Base-by-base conservation (phyloP, 805 yeast species). In the Saccharomycopsis olivae region DNA sequence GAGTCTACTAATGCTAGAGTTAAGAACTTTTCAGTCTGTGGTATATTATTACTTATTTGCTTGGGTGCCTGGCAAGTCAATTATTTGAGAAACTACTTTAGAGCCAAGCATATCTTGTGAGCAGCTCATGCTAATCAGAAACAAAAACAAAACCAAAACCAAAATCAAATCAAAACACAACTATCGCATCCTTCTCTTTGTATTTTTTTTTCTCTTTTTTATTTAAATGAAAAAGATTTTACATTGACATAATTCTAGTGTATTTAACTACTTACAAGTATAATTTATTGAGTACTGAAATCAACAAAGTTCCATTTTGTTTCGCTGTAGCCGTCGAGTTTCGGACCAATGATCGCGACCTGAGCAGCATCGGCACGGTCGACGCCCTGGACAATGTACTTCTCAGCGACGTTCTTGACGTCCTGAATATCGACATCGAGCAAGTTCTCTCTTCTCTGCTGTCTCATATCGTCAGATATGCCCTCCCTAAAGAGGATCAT, bases 1-100 rank as follows among this genome's bases (percentile, higher is more conserved):
- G 98, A 92, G 67, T 79, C 94, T 32, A 92, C 98, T 38, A 92
- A 92, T 64, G 70, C 80, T 51, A 78, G 98, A 58, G 96, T 89
- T 44, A 79, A 86, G 65, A 77, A 79, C 64, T 92, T 92, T 59
- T 84, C 95, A 13, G 52, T 83, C 24, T 54, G 77, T 34, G 74
- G 86, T 46, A 69, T 87, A 43, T 23, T 79, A 29, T 68, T 86
- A 28, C 71, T 92, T 58, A 56, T 86, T 38, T 74, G 75, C 19
- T 74, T 92, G 52, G 96, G 96, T 36, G 77, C 71, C 29, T 89
- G 96, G 94, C 97, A 92, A 69, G 71, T 92, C 50, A 74, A 76
- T 52, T 92, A 92, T 64, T 72, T 92, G 64, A 80, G 95, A 66
- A 80, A 83, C 59, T 92, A 84, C 68, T 92, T 92, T 78, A 79